Percentiles rank a stretch among this genome's conserved stretches.
Evolutionary conservation across 129 eudicot species (phyloP).

Genomic region (Silybum marianum): DNA sequence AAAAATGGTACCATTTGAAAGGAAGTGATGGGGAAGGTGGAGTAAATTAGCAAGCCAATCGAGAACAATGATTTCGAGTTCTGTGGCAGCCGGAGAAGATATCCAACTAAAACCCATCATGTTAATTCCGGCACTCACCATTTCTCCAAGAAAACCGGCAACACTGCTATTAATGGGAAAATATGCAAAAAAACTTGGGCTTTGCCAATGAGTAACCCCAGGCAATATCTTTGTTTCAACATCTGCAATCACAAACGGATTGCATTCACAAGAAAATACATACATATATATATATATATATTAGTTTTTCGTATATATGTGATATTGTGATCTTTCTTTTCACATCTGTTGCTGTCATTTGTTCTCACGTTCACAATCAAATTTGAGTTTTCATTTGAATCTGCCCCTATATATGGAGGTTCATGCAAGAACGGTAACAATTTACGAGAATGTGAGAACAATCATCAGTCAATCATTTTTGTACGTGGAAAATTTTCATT

Average conservation of each 20-base stretch:
- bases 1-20: constrained; percentile 68
- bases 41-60: constrained; percentile 98
- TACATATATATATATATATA: too few relatives aligned
- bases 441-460: too few relatives aligned
- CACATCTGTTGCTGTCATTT: too few relatives aligned
- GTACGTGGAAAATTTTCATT: too few relatives aligned
- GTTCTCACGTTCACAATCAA: too few relatives aligned
- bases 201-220: constrained; percentile 99
- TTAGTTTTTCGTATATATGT: background rate
- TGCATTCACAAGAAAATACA: background rate
- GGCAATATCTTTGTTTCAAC: constrained; percentile 77
- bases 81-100: constrained; percentile 97
- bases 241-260: constrained; percentile 45
- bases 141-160: constrained; percentile 96
- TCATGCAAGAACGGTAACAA: too few relatives aligned
- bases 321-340: background rate
- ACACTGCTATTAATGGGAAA: constrained; percentile 86
- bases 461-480: too few relatives aligned
- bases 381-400: too few relatives aligned
- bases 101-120: constrained; percentile 99
- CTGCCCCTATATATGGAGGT: too few relatives aligned
- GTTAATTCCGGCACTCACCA: constrained; percentile 93
- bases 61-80: constrained; percentile 89
- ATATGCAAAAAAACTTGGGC: constrained; percentile 84
- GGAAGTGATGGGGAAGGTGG: constrained; percentile 73